Conservation (phyloP, 2,329 filamentous ascomycete species). For the Trichoderma asperellum region DNA sequence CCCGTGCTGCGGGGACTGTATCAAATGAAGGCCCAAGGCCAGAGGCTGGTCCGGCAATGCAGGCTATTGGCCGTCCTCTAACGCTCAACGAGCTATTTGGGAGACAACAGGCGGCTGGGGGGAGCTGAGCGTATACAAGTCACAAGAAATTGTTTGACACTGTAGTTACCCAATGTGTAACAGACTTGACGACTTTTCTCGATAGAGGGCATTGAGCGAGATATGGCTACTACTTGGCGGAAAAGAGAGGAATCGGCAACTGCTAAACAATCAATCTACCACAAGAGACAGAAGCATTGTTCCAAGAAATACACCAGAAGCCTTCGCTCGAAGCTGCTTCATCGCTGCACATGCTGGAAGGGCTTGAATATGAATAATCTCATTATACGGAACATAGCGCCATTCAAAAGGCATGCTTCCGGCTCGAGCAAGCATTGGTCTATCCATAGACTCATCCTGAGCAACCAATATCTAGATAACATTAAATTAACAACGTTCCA, state of each 20-base stretch:
- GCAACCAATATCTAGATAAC: constrained; percentile 37
- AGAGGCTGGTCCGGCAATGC: constrained; percentile 48
- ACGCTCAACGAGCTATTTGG: constrained; percentile 53
- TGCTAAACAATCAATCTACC: no score
- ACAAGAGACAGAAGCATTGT: neutral
- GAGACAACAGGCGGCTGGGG: constrained; percentile 35
- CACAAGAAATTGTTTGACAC: neutral
- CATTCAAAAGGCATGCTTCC: constrained; percentile 1
- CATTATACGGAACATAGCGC: constrained; percentile 7
- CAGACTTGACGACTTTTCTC: neutral
- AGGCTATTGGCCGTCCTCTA: constrained; percentile 50
- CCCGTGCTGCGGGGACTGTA: constrained; percentile 38
- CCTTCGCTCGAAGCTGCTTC: neutral
- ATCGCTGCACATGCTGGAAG: neutral
- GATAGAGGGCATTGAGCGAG: neutral
- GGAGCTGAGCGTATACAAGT: neutral
- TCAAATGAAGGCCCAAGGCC: constrained; percentile 40
- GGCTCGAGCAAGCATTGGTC: constrained; percentile 30
- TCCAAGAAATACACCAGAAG: neutral
- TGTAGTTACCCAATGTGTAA: neutral
- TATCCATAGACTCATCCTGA: constrained; percentile 36
- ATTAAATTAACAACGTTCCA: constrained; percentile 33
- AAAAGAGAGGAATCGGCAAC: no score
- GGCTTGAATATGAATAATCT: neutral
- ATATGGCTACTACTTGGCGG: neutral